A percentile compares a stretch with the other conserved stretches of the same genome.
Conservation (phyloP, 1,284 basidiomycete genomes). For the Phylloboletellus chloephorus region DNA sequence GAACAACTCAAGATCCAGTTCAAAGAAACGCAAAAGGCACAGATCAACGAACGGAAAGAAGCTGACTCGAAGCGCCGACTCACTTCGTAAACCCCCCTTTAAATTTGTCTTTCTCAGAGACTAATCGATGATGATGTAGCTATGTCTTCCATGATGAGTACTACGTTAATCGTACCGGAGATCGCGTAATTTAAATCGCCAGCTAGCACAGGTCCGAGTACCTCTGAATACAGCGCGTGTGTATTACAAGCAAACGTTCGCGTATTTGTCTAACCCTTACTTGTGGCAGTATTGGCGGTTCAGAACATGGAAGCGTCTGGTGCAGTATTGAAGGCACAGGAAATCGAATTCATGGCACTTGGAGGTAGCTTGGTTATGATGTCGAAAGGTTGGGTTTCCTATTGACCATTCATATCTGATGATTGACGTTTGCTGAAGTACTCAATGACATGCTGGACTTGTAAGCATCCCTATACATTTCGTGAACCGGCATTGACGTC, state of each 20-base stretch:
- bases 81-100: slow-evolving; percentile 53
- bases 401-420: not conserved
- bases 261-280: slow-evolving; percentile 6
- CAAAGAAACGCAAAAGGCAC: slow-evolving; percentile 76
- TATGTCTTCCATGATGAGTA: slow-evolving; percentile 73
- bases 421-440: slow-evolving; percentile 40
- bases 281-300: slow-evolving; percentile 64
- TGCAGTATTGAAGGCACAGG: slow-evolving; percentile 57
- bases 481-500: slow-evolving; percentile 2
- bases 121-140: slow-evolving; percentile 33
- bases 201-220: slow-evolving; percentile 69
- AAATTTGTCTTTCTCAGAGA: not conserved
- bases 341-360: slow-evolving; percentile 76
- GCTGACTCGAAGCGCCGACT: slow-evolving; percentile 77
- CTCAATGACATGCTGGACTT: slow-evolving; percentile 86
- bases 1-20: slow-evolving; percentile 75
- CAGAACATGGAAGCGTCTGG: slow-evolving; percentile 83
- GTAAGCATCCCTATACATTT: slow-evolving; percentile 36
- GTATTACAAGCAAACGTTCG: slow-evolving; percentile 24
- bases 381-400: slow-evolving; percentile 57
- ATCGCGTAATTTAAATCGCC: slow-evolving; percentile 18
- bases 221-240: slow-evolving; percentile 84
- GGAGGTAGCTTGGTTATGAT: slow-evolving; percentile 85
- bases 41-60: slow-evolving; percentile 77
- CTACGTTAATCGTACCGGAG: slow-evolving; percentile 1